Conservation (phyloP, 2,329 filamentous ascomycete genomes). For the Berkeleyomyces rouxiae region DNA sequence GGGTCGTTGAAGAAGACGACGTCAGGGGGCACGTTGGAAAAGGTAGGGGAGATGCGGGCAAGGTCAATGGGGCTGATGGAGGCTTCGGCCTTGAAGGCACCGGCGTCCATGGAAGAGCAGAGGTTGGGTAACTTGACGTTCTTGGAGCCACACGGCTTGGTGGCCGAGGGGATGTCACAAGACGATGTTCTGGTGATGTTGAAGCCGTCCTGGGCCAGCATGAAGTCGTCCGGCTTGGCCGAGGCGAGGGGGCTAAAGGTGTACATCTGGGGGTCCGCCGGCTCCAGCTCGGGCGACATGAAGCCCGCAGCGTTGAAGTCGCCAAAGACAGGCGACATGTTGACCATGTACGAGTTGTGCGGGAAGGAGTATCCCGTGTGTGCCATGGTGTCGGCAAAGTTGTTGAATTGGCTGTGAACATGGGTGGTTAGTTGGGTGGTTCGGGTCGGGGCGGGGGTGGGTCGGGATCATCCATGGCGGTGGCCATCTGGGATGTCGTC, state of each 20-base stretch:
- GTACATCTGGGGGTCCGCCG: conserved; percentile 7
- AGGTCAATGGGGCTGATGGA: conserved; percentile 8
- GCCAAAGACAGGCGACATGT: neutral
- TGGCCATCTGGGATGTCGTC: neutral
- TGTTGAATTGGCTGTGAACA: conserved; percentile 2
- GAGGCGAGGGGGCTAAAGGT: conserved; percentile 1
- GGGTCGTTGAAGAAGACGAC: conserved; percentile 5
- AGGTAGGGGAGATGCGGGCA: conserved; percentile 1
- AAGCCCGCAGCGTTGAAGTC: conserved; percentile 3
- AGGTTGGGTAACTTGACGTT: neutral
- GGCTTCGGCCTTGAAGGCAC: neutral
- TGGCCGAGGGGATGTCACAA: conserved; percentile 9
- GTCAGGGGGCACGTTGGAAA: conserved; percentile 1
- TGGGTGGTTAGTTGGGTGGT: conserved; percentile 10
- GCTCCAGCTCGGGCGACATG: neutral
- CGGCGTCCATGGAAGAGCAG: conserved; percentile 4
- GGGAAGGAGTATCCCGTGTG: conserved; percentile 6
- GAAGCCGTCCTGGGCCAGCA: conserved; percentile 7
- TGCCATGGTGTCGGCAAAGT: conserved; percentile 4
- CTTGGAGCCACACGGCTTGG: neutral
- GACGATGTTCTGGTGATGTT: conserved; percentile 9
- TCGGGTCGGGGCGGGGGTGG: neutral
- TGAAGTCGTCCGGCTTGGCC: conserved; percentile 1
- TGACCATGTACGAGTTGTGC: conserved; percentile 1
- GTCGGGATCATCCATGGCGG: too few relatives aligned